These are phyloP conservation scores for Arthrocladium fulminans DNA, from an alignment of 2,329 filamentous ascomycete genomes.

Conservation along the genomic window DNA sequence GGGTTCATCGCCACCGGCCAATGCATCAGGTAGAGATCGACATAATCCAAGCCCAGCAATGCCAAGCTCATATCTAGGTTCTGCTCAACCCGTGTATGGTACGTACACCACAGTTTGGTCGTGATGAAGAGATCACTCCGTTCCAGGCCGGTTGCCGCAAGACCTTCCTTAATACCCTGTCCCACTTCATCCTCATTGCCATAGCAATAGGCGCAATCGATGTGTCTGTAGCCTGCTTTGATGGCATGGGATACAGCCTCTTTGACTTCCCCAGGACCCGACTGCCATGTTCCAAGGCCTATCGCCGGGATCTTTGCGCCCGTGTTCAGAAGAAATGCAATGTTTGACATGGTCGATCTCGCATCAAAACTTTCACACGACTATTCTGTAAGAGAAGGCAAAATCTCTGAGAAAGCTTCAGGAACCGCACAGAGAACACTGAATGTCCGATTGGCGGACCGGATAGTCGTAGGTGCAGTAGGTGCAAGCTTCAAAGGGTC, in stretches of 20 bases:
- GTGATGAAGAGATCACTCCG: conserved; percentile 58
- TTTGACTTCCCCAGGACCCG: conserved; percentile 40
- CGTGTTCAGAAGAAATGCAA: conserved; percentile 38
- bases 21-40: conserved; percentile 64
- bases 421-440: too few relatives aligned
- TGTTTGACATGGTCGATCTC: conserved; percentile 23
- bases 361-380: too few relatives aligned
- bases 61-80: conserved; percentile 54
- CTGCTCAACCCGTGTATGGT: conserved; percentile 53
- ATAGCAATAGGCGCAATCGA: conserved; percentile 37
- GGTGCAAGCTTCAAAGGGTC: too few relatives aligned
- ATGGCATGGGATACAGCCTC: conserved; percentile 39
- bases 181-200: conserved; percentile 60
- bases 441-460: too few relatives aligned
- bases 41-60: conserved; percentile 56
- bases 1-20: conserved; percentile 48
- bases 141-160: conserved; percentile 53
- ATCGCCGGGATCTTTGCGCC: conserved; percentile 40
- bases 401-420: too few relatives aligned
- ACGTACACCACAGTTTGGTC: conserved; percentile 62
- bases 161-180: conserved; percentile 42
- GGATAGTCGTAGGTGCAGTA: too few relatives aligned
- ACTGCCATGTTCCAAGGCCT: conserved; percentile 48
- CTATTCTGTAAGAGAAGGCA: too few relatives aligned
- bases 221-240: conserved; percentile 29